Base-by-base conservation (phyloP, 2,329 filamentous ascomycete genomes). In the Ophiocordyceps robertsii region DNA sequence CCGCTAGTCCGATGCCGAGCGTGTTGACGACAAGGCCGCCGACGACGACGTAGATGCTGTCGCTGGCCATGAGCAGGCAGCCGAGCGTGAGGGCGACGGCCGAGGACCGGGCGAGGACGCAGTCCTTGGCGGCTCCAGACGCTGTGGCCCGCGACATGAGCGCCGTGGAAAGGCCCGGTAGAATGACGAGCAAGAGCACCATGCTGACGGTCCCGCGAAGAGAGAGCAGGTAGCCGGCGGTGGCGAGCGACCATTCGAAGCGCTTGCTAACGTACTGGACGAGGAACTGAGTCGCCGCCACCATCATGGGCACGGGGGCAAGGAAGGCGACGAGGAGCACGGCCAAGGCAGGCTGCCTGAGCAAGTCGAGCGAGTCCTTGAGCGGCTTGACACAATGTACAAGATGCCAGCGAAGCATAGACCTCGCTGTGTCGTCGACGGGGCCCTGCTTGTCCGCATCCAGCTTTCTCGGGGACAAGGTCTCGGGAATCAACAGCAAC, bases 221-320 rank as follows among this genome's bases (percentile, higher is more conserved):
- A 5, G 52, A 49, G 14, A 55, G 45, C 33, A 53, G 45, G 36
- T 50, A 53, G 33, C 53, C 49, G 10, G 49, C 48, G 4, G 49
- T 46, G 32, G 52, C 46, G 21, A 54, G 41, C 11, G 49, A 48
- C 46, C 48, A 51, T 10, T 47, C 41, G 39, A 56, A 54, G 32
- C 50, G 48, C 40, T 51, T 53, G 38, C 51, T 56, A 39, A 52
- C 50, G 42, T 54, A 55, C 39, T 54, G 53, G 12, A 53, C 38
- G 36, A 56, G 47, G 11, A 51, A 43, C 9, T 47, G 41, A 24
- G 39, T 45, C 17, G 44, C 44, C 14, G 46, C 43, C 27, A 50
- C 47, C 16, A 44, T 38, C 17, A 46, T 44, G 27, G 48, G 47
- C n/a, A 38, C 42, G 21, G 46, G 46, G 21, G 43, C 46, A 3